Percentiles rank a stretch among this genome's conserved stretches.
Evolutionary conservation across 1,284 basidiomycete genomes (phyloP).

Genomic region (Tranzscheliella williamsii): DNA sequence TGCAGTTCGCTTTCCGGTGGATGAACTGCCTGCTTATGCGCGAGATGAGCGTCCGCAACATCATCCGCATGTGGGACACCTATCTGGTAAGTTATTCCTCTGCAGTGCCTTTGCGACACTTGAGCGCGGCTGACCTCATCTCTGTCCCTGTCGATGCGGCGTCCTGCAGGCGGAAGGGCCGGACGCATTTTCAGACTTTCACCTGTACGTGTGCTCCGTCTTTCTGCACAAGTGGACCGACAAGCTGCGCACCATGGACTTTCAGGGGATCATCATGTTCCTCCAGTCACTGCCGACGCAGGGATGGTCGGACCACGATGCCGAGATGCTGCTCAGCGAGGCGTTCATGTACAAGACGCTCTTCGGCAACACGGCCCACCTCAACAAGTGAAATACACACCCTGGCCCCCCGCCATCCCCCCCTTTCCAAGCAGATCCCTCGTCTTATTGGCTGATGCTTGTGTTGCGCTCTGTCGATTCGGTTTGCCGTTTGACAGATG

Average conservation of each 20-base stretch:
- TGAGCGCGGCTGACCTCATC: neutral
- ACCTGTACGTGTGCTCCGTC: conserved; percentile 58
- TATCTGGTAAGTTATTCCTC: conserved; percentile 46
- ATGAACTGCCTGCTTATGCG: conserved; percentile 62
- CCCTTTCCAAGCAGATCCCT: too few relatives aligned
- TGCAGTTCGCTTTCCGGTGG: conserved; percentile 61
- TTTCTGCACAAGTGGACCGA: conserved; percentile 57
- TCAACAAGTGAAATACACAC: conserved; percentile 45
- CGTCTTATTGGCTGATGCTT: too few relatives aligned
- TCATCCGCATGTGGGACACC: conserved; percentile 60
- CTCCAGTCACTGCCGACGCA: conserved; percentile 93
- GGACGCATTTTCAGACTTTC: conserved; percentile 59
- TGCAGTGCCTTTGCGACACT: neutral
- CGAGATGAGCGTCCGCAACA: conserved; percentile 60
- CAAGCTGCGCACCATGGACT: conserved; percentile 55
- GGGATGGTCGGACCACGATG: conserved; percentile 90
- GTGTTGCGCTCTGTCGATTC: too few relatives aligned
- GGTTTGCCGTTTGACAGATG: too few relatives aligned
- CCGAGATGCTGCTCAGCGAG: conserved; percentile 90
- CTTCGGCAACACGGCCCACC: conserved; percentile 58
- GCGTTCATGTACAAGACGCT: conserved; percentile 74
- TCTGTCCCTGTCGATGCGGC: neutral
- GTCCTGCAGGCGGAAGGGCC: conserved; percentile 50
- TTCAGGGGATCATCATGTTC: conserved; percentile 94
- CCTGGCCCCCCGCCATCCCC: too few relatives aligned